Percentiles rank a stretch among this genome's conserved stretches.
Evolutionary conservation across 257 asterid genomes (phyloP).

Genomic region (Solanum bukasovii): DNA sequence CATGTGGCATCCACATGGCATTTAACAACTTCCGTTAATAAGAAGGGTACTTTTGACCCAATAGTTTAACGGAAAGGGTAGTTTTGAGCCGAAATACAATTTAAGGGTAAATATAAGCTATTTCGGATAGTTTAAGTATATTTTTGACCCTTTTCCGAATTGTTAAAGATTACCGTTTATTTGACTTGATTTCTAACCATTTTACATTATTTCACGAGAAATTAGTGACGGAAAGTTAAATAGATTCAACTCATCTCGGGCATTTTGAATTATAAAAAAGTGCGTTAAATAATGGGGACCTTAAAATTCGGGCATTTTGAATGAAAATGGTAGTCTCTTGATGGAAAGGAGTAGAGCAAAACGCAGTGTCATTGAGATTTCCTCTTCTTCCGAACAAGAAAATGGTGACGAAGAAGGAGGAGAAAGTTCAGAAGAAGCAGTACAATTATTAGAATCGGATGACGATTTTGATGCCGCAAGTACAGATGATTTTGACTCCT

Average conservation of each 20-base stretch:
- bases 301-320: not conserved
- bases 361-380: slow-evolving; percentile 20
- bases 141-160: too few relatives aligned
- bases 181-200: not conserved
- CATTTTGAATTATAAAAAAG: too few relatives aligned
- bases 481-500: slow-evolving; percentile 17
- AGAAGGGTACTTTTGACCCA: too few relatives aligned
- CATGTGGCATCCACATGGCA: too few relatives aligned
- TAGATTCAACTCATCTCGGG: not conserved
- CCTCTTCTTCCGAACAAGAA: slow-evolving; percentile 28
- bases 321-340: not conserved
- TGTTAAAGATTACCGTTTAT: too few relatives aligned
- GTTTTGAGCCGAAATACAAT: too few relatives aligned
- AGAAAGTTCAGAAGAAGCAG: slow-evolving; percentile 12
- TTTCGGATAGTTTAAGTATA: too few relatives aligned
- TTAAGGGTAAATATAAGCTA: too few relatives aligned
- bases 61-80: too few relatives aligned
- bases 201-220: not conserved
- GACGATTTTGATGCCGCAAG: not conserved
- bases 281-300: not conserved
- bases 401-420: not conserved
- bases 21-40: too few relatives aligned
- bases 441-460: slow-evolving; percentile 13
- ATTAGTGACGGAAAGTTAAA: not conserved
- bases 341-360: slow-evolving; percentile 7